These are phyloP conservation scores for Eucalyptus coolabah DNA, from an alignment of 345 rosid genomes.

Conservation along the genomic window DNA sequence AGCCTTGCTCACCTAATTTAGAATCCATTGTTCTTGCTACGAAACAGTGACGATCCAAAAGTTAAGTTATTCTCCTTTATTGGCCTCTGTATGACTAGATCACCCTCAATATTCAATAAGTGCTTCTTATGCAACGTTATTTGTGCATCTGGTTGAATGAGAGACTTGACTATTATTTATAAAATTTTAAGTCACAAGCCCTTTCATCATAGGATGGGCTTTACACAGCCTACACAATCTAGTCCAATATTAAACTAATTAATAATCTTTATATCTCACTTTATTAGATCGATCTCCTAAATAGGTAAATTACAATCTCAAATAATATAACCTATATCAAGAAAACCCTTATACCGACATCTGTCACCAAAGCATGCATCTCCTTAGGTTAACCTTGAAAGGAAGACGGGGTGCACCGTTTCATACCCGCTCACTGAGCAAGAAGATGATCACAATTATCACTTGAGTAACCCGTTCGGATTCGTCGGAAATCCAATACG, in stretches of 20 bases:
- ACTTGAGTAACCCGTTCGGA: neutral
- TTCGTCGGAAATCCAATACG: neutral
- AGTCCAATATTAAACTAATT: no score
- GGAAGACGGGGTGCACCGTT: neutral
- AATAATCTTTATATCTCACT: no score
- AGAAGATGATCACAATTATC: neutral
- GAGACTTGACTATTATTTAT: accelerated
- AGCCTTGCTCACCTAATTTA: no score
- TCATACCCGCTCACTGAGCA: neutral
- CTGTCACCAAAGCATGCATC: neutral
- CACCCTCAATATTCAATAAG: accelerated
- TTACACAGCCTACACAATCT: accelerated
- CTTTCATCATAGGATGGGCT: accelerated
- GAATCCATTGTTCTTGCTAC: no score
- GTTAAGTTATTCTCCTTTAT: no score
- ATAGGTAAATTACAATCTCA: no score
- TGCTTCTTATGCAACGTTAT: no score
- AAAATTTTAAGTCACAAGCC: accelerated
- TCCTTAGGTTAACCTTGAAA: neutral
- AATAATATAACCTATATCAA: accelerated
- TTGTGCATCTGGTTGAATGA: no score
- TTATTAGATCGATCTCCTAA: no score
- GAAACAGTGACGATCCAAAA: no score
- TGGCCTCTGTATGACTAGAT: accelerated
- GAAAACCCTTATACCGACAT: no score